Base-by-base conservation (phyloP, 1,284 basidiomycete species). In the Puccinia hordei region DNA sequence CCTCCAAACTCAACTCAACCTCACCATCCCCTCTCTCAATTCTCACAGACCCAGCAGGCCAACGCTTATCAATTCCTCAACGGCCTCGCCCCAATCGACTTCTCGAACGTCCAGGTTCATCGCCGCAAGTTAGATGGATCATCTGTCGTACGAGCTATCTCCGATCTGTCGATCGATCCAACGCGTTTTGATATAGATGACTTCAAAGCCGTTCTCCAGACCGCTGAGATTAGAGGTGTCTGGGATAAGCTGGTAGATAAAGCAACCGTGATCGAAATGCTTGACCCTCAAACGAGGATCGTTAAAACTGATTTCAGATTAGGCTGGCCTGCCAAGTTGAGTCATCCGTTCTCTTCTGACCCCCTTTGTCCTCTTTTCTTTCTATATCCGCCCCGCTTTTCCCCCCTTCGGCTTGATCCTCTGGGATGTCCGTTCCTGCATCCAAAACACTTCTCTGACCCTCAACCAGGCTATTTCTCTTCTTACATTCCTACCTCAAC, bases 111-210 rank as follows among this genome's bases (percentile, higher is more conserved):
- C 5, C 83, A 83, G 22, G 85, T 89, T 38, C 87, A 88, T 82
- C 84, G 87, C 49, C 84, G 86, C 41, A 85, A 83, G 55, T 84
- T 84, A 22, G 87, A 87, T 84, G 87, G 88, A 1, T 91, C 92
- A 9, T 93, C 95, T 82, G 90, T 97, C 59, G 93, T 93, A 84
- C 88, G 95, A 72, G 91, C 93, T 19, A 89, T 93, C 12, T 88
- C 93, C 33, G 94, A 97, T 83, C 88, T 95, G 0, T 87, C 91
- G 44, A 87, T 89, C 68, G 65, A 77, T 77, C 57, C 27, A 1
- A 2, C 33, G 2, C 51, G 35, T 1, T 27, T 80, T 19, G 46
- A 80, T 65, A 24, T 80, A 2, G 69, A 80, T 65, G 38, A 80
- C 51, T 66, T 80, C 41, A 51, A 73, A 53, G 68, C 78, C 24